Conservation (phyloP, 768 basidiomycete genomes). For the Gymnopilus dilepis region DNA sequence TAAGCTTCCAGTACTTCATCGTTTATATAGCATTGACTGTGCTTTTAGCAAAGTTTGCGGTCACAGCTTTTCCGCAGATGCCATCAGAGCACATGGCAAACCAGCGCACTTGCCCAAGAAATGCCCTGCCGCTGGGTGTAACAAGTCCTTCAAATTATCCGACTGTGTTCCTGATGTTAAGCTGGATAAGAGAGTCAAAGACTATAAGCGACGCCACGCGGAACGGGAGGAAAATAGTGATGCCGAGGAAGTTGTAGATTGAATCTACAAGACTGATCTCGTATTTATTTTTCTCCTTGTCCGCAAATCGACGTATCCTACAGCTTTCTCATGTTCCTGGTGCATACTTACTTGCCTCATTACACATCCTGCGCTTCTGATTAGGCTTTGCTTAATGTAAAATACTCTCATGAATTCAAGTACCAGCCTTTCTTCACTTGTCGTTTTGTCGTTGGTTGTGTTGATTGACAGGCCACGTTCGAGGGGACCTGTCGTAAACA, state of each 20-base stretch:
- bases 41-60: constrained; percentile 63
- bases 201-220: constrained; percentile 56
- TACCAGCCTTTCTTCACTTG: background rate
- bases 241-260: constrained; percentile 61
- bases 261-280: constrained; percentile 24
- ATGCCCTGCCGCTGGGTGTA: constrained; percentile 81
- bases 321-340: background rate
- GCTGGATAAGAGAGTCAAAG: constrained; percentile 67
- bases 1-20: constrained; percentile 42
- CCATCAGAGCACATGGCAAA: constrained; percentile 70
- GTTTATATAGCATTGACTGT: constrained; percentile 1
- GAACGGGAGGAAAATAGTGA: constrained; percentile 55
- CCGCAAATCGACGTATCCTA: background rate
- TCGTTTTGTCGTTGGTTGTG: background rate
- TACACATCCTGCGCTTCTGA: background rate
- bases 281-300: constrained; percentile 1
- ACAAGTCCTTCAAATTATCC: constrained; percentile 54
- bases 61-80: constrained; percentile 81
- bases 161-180: constrained; percentile 60
- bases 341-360: background rate
- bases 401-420: background rate
- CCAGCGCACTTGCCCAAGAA: constrained; percentile 37
- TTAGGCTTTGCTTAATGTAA: constrained; percentile 4
- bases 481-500: constrained; percentile 16
- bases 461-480: constrained; percentile 23